Conservation (phyloP, 2,329 filamentous ascomycete genomes). For the Aspergillus viridinutans region DNA sequence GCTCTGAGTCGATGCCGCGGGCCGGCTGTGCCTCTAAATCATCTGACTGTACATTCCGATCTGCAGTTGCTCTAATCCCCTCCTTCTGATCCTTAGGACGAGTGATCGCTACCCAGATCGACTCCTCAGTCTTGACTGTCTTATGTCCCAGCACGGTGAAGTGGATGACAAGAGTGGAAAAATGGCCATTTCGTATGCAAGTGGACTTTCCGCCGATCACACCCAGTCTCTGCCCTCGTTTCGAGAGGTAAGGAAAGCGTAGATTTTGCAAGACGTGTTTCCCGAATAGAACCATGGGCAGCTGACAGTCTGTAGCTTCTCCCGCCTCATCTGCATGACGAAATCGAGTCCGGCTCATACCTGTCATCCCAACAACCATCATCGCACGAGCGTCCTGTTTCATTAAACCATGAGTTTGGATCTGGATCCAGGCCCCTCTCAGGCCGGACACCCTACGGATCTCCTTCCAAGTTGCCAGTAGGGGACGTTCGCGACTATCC, state of each 20-base stretch:
- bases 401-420: slow-evolving; percentile 26
- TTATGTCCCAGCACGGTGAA: slow-evolving; percentile 34
- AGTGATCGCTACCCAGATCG: not conserved
- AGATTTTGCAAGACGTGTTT: not conserved
- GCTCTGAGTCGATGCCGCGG: slow-evolving; percentile 9
- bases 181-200: slow-evolving; percentile 39
- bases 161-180: slow-evolving; percentile 30
- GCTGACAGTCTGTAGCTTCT: slow-evolving; percentile 29
- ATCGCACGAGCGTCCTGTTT: slow-evolving; percentile 28
- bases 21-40: slow-evolving; percentile 14
- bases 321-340: slow-evolving; percentile 39
- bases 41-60: not conserved
- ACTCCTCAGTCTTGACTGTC: slow-evolving; percentile 15
- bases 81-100: not conserved
- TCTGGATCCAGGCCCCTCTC: slow-evolving; percentile 27
- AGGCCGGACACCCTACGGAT: slow-evolving; percentile 15
- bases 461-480: slow-evolving; percentile 19
- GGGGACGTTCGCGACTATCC: slow-evolving; percentile 26
- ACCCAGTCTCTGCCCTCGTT: slow-evolving; percentile 36
- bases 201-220: slow-evolving; percentile 28
- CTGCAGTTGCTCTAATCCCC: slow-evolving; percentile 1
- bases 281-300: not conserved
- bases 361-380: slow-evolving; percentile 24
- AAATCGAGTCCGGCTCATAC: slow-evolving; percentile 38
- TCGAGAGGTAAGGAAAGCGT: slow-evolving; percentile 30